These are phyloP conservation scores for Cladosporium austrohemisphaericum DNA, from an alignment of 2,329 filamentous ascomycete genomes.

Conservation along the genomic window DNA sequence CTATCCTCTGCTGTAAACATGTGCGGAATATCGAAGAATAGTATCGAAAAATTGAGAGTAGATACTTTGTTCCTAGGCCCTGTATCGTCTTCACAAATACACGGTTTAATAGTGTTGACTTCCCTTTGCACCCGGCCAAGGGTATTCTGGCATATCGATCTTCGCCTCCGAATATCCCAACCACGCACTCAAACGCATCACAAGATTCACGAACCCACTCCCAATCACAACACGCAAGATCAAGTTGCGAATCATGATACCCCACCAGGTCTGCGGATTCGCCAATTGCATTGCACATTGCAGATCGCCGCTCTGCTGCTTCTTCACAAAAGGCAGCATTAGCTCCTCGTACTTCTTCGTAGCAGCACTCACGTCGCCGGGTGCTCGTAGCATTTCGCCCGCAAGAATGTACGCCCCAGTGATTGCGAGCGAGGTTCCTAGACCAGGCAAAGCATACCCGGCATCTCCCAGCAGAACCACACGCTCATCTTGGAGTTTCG, in stretches of 20 bases:
- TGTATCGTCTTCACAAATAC: no score
- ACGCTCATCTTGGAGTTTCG: constrained; percentile 33
- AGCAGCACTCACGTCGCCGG: constrained; percentile 15
- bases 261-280: constrained; percentile 33
- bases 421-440: constrained; percentile 25
- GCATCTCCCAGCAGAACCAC: constrained; percentile 28
- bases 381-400: constrained; percentile 22
- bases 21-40: no score
- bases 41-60: no score
- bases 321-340: constrained; percentile 21
- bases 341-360: constrained; percentile 21
- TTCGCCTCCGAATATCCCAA: constrained; percentile 19
- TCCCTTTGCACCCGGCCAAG: no score
- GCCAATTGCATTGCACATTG: constrained; percentile 22
- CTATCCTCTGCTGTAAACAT: no score
- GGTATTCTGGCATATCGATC: constrained; percentile 18
- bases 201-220: constrained; percentile 16
- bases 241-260: constrained; percentile 24
- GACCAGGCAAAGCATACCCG: constrained; percentile 22
- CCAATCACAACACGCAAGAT: constrained; percentile 19
- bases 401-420: constrained; percentile 27
- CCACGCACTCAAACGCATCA: constrained; percentile 12
- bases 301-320: constrained; percentile 14
- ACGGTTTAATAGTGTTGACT: no score
- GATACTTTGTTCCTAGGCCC: no score